A percentile compares a stretch with the other conserved stretches of the same genome.
phyloP scores from a whole-genome alignment of 345 rosid genomes.

The Aquilaria malaccensis region DNA sequence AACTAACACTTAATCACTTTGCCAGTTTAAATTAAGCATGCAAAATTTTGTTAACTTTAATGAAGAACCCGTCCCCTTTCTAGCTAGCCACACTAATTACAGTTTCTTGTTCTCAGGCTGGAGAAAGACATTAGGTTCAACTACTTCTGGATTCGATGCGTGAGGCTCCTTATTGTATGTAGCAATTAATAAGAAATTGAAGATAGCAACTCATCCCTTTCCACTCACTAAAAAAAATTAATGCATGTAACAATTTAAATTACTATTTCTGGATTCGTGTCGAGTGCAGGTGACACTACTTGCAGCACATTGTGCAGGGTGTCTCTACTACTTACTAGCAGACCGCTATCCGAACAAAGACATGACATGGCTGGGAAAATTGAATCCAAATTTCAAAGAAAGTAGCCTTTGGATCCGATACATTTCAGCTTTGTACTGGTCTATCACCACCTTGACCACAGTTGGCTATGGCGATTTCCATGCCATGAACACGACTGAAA shows the following conservation, averaged over 20 bases:
- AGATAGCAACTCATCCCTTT: slow-evolving; percentile 11
- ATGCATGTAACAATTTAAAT: too few species aligned
- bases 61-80: not conserved
- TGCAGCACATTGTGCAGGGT: slow-evolving; percentile 71
- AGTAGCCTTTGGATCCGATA: slow-evolving; percentile 57
- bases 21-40: too few species aligned
- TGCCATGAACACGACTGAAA: slow-evolving; percentile 68
- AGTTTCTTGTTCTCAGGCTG: slow-evolving; percentile 30
- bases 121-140: slow-evolving; percentile 81
- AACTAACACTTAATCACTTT: too few species aligned
- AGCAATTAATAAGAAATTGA: slow-evolving; percentile 15
- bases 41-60: not conserved
- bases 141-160: slow-evolving; percentile 66
- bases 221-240: too few species aligned
- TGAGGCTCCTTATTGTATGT: slow-evolving; percentile 42
- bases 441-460: slow-evolving; percentile 85
- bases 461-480: slow-evolving; percentile 90
- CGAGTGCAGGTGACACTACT: slow-evolving; percentile 54
- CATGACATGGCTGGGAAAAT: slow-evolving; percentile 56
- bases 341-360: slow-evolving; percentile 63
- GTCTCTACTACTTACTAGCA: slow-evolving; percentile 69
- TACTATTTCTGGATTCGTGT: not conserved
- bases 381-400: slow-evolving; percentile 56
- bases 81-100: not conserved
- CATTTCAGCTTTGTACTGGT: slow-evolving; percentile 75